These are phyloP conservation scores for Juglanconis juglandina DNA, from an alignment of 2,329 filamentous ascomycete genomes.

Conservation along the genomic window DNA sequence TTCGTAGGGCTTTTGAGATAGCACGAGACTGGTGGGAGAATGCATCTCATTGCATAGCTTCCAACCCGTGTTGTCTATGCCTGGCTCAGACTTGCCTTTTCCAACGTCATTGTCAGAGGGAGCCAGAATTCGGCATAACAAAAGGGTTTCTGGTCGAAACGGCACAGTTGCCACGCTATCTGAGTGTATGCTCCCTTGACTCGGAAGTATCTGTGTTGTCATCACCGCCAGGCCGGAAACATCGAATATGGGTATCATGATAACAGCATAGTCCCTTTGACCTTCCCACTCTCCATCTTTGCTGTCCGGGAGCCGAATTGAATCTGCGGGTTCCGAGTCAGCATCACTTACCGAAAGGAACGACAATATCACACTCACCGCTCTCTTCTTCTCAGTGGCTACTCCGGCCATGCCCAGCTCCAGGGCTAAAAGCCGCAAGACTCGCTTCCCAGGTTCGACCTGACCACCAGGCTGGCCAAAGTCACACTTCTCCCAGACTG, in stretches of 20 bases:
- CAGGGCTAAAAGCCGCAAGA: conserved; percentile 73
- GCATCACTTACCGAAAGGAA: background rate
- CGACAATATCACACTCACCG: conserved; percentile 50
- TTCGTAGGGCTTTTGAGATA: too few relatives aligned
- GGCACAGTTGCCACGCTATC: conserved; percentile 33
- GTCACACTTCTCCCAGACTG: conserved; percentile 84
- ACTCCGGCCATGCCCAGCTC: conserved; percentile 68
- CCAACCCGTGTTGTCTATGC: background rate
- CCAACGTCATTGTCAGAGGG: conserved; percentile 30
- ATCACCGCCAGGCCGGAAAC: conserved; percentile 53
- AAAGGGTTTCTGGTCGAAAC: conserved; percentile 53
- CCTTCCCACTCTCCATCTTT: conserved; percentile 71
- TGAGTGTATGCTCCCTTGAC: conserved; percentile 31
- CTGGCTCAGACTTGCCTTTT: conserved; percentile 38
- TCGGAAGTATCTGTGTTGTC: conserved; percentile 76
- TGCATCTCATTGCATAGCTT: too few relatives aligned
- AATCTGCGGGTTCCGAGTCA: conserved; percentile 46
- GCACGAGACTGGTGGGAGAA: too few relatives aligned
- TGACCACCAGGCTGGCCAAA: conserved; percentile 54
- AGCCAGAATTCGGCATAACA: conserved; percentile 22
- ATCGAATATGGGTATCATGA: conserved; percentile 32
- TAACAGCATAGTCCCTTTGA: conserved; percentile 65
- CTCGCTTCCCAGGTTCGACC: conserved; percentile 76
- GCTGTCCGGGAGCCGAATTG: conserved; percentile 81
- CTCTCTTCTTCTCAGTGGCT: conserved; percentile 87